Evolutionary conservation across 805 yeast species (phyloP).

Genomic region (Pichia rugopelliculosa): DNA sequence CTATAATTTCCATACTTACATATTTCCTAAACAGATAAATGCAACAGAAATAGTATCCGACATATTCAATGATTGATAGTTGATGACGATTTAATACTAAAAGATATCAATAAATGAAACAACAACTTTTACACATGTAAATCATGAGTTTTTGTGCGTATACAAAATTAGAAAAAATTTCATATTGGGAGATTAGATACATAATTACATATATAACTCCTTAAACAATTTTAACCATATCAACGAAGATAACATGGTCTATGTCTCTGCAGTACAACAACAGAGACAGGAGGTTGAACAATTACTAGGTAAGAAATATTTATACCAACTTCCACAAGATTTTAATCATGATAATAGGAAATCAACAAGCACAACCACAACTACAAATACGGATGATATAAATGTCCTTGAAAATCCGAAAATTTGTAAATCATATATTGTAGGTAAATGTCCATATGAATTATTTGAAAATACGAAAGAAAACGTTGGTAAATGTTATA

Average conservation of each 20-base stretch:
- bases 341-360: constrained; percentile 12
- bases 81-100: too few species aligned
- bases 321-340: constrained; percentile 25
- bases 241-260: neutral
- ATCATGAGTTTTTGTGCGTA: too few species aligned
- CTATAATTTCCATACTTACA: constrained; percentile 41
- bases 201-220: too few species aligned
- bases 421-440: constrained; percentile 75
- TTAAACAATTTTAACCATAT: neutral
- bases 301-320: constrained; percentile 64
- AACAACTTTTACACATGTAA: too few species aligned
- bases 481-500: constrained; percentile 74
- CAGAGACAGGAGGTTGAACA: constrained; percentile 72
- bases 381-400: neutral
- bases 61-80: neutral
- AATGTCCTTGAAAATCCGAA: constrained; percentile 33
- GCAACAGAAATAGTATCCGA: constrained; percentile 44
- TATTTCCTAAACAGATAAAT: constrained; percentile 86
- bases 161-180: too few species aligned
- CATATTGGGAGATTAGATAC: too few species aligned
- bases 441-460: constrained; percentile 83
- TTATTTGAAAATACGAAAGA: constrained; percentile 75
- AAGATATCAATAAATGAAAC: too few species aligned
- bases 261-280: constrained; percentile 50
- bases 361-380: constrained; percentile 6